Evolutionary conservation across 2,329 filamentous ascomycete species (phyloP).

Genomic region (Calonectria naviculata): DNA sequence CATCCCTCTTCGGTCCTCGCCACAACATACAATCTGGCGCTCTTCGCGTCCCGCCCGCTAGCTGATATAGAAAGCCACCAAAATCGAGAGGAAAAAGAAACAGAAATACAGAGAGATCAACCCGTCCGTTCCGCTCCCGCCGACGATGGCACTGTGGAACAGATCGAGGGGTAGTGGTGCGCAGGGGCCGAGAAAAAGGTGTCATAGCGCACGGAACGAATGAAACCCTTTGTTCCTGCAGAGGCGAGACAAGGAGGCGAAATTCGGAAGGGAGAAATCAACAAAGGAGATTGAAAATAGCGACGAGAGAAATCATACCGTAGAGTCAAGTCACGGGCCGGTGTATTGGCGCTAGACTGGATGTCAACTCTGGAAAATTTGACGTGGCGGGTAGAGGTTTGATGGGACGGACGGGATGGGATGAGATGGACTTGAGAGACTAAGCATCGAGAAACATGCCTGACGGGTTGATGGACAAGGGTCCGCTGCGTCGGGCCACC

Average conservation of each 20-base stretch:
- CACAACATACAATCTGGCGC: not conserved
- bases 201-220: not conserved
- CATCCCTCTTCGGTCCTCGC: not conserved
- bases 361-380: not conserved
- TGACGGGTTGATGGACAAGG: not conserved
- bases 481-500: not conserved
- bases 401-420: not conserved
- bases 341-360: not conserved
- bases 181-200: not conserved
- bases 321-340: not conserved
- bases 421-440: not conserved
- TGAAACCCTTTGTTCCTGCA: slow-evolving; percentile 10
- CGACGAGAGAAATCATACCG: not conserved
- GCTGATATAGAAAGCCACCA: not conserved
- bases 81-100: not conserved
- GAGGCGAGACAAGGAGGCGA: slow-evolving; percentile 6
- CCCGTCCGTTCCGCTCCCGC: not conserved
- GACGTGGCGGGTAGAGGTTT: not conserved
- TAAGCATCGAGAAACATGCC: not conserved
- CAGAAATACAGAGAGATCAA: not conserved
- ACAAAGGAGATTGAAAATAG: not conserved
- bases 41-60: not conserved
- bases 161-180: not conserved
- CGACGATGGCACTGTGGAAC: not conserved
- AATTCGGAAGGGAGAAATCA: not conserved